phyloP scores from a whole-genome alignment of 1,139 yeast species.

The Blastobotrys aristatus region DNA sequence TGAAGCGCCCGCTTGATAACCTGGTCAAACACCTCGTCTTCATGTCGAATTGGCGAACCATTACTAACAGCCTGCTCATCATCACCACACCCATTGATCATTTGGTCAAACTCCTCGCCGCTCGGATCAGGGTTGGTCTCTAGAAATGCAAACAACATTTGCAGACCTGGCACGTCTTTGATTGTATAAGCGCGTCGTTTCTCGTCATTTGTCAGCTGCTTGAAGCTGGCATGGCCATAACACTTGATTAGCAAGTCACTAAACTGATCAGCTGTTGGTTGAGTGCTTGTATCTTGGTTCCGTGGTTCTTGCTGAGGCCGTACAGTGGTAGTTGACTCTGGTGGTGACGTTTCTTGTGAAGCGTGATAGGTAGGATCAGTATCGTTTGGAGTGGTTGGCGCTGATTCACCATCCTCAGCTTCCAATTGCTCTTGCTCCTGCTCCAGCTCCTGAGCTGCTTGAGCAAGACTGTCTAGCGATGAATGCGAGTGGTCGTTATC shows the following conservation, averaged over 20 bases:
- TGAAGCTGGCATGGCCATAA: constrained; percentile 9
- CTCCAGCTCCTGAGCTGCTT: not conserved
- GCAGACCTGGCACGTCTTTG: constrained; percentile 5
- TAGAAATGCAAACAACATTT: constrained; percentile 4
- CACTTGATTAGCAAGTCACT: constrained; percentile 6
- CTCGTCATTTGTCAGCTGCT: constrained; percentile 4
- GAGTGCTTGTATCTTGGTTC: not conserved
- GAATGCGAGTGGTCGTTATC: too few relatives aligned
- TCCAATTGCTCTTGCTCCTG: not conserved
- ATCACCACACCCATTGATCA: not conserved
- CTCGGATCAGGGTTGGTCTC: constrained; percentile 3
- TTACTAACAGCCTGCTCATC: not conserved
- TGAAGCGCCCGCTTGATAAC: not conserved
- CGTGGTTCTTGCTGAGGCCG: not conserved
- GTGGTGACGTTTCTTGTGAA: too few relatives aligned
- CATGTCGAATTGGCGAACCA: not conserved
- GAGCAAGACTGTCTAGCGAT: not conserved
- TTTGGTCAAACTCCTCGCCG: not conserved
- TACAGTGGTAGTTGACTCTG: too few relatives aligned
- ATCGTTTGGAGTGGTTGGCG: not conserved
- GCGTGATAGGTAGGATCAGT: not conserved
- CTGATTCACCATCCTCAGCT: not conserved
- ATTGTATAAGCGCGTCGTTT: constrained; percentile 2
- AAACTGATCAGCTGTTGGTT: not conserved
- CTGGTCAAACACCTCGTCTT: not conserved